Evolutionary conservation across 768 basidiomycete genomes (phyloP), one percentile per base, ranked within the genome.

Genomic region (Mycena polygramma): DNA sequence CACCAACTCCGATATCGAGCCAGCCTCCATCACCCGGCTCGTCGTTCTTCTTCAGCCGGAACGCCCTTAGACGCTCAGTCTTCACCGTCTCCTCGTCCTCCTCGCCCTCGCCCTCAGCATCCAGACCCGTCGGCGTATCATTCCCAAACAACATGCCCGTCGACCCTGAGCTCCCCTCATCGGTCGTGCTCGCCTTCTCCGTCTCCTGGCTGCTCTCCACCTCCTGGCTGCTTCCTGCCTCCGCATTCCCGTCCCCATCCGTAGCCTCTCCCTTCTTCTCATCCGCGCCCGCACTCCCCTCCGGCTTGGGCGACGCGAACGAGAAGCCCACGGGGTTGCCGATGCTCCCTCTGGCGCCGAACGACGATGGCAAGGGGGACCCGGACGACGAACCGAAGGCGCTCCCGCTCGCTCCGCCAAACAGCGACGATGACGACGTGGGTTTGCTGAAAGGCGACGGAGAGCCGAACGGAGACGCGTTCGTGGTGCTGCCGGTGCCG

Each of bases 51-150:
- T 80, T 81, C 76, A 94, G 75, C 76, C 86, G 87, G 76, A 83
- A 93, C 30, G 90, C 89, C 77, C 92, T 94, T 57, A 88, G 80
- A 77, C 84, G 88, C 57, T 88, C 83, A 53, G 82, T 79, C 77
- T 92, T 85, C 36, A 81, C 80, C 5, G 92, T 94, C 68, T 89
- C 89, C 75, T 95, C 94, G 48, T 91, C 86, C 77, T 95, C 92
- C 80, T 95, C 94, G 36, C 94, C 94, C 74, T 91, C 91, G 14
- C 94, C 93, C 68, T 80, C 79, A 10, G 79, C 78, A 62, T 71
- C 77, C 68, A 70, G 57, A 74, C 77, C 68, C 76, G 80, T 36
- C 74, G 57, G 30, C n/a, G 51, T 54, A 20, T 73, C 72, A 2
- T 22, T 22, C 22, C 73, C 66, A 41, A 76, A 75, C 36, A 76